phyloP scores from a whole-genome alignment of 345 rosid species.

The Abelmoschus esculentus region DNA sequence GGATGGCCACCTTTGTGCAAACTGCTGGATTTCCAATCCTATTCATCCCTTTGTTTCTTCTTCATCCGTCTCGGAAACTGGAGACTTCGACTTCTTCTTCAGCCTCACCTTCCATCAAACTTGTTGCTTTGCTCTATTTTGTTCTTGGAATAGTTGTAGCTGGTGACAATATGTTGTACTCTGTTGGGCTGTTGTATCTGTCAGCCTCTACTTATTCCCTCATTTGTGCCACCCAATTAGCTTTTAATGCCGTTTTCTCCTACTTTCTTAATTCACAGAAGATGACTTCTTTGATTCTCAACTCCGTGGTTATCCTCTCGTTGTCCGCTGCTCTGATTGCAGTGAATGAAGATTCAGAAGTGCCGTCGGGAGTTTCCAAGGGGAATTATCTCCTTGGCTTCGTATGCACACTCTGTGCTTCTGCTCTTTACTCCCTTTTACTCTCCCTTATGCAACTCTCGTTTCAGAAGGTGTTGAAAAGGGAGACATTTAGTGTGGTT shows the following conservation, averaged over 20 bases:
- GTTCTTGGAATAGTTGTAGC: conserved; percentile 53
- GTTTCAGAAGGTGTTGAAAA: conserved; percentile 54
- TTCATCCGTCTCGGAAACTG: conserved; percentile 22
- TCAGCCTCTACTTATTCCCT: conserved; percentile 79
- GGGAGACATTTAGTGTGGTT: conserved; percentile 45
- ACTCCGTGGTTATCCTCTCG: conserved; percentile 57
- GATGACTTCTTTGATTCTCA: conserved; percentile 45
- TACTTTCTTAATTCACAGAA: conserved; percentile 71
- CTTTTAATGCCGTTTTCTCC: conserved; percentile 70
- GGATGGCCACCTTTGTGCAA: conserved; percentile 63
- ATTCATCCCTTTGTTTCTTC: conserved; percentile 32
- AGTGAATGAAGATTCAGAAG: conserved; percentile 48
- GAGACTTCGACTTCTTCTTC: conserved; percentile 28
- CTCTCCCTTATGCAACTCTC: conserved; percentile 75
- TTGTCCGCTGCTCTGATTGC: conserved; percentile 66
- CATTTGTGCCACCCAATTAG: conserved; percentile 66
- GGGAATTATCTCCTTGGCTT: conserved; percentile 49
- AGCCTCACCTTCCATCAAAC: conserved; percentile 22
- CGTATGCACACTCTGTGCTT: conserved; percentile 50
- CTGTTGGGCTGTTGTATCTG: conserved; percentile 66
- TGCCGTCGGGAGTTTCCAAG: conserved; percentile 47
- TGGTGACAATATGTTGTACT: conserved; percentile 59
- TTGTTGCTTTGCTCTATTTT: conserved; percentile 32
- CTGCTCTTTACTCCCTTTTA: conserved; percentile 68
- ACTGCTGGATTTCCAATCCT: conserved; percentile 60